These are phyloP conservation scores for Pyrenophora seminiperda DNA, from an alignment of 2,329 filamentous ascomycete species.

Conservation along the genomic window DNA sequence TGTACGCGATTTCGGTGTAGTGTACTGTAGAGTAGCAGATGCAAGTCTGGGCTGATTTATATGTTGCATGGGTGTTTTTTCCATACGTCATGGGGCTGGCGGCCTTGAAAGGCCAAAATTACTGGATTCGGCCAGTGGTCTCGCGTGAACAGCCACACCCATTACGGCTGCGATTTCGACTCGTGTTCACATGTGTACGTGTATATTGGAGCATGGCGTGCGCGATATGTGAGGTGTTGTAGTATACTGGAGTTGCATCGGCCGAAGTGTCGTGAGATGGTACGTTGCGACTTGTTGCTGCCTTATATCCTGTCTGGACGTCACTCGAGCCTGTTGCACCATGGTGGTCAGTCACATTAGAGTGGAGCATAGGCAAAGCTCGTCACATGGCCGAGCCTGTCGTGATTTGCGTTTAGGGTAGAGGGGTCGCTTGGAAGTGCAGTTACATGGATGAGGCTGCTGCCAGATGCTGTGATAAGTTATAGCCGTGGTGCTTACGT, in stretches of 20 bases:
- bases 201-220: not conserved
- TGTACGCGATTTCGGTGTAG: conserved; percentile 9
- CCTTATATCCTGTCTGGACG: not conserved
- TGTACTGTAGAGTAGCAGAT: too few species aligned
- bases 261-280: not conserved
- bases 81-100: conserved; percentile 4
- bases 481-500: conserved; percentile 18
- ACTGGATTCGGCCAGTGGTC: conserved; percentile 9
- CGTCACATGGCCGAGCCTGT: not conserved
- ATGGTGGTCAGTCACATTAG: not conserved
- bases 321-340: not conserved
- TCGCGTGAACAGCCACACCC: conserved; percentile 1
- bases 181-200: conserved; percentile 1
- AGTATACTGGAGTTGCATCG: not conserved
- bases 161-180: conserved; percentile 1
- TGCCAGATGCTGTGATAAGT: too few species aligned
- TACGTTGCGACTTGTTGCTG: not conserved
- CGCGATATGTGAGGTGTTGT: not conserved
- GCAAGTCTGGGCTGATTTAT: not conserved
- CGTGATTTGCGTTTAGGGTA: not conserved
- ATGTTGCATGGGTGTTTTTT: conserved; percentile 1
- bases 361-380: not conserved
- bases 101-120: conserved; percentile 1
- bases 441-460: conserved; percentile 5
- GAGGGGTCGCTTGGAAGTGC: conserved; percentile 1